These are phyloP conservation scores for Closterium sp. DNA, from an alignment of 139 green algal species.

Conservation along the genomic window DNA sequence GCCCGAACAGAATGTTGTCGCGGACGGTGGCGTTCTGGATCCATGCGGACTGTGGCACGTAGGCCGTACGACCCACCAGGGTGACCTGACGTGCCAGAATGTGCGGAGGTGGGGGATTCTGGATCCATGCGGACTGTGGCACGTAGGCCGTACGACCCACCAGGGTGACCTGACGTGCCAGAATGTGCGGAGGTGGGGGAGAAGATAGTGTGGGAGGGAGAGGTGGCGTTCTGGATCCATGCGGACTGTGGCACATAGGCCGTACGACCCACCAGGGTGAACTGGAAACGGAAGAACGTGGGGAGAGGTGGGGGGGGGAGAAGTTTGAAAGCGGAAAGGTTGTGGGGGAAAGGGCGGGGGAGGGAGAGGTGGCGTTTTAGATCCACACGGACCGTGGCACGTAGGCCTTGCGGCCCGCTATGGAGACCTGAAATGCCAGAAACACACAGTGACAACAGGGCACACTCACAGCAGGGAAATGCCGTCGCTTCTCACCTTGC, in stretches of 20 bases:
- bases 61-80: slow-evolving; percentile 14
- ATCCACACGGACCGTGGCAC: slow-evolving; percentile 46
- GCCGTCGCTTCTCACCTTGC: not conserved
- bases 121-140: slow-evolving; percentile 44
- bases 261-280: not conserved
- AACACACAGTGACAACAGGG: no score
- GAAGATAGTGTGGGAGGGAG: no score
- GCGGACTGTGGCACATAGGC: slow-evolving; percentile 49
- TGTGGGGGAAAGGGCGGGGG: no score
- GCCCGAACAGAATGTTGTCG: slow-evolving; percentile 51
- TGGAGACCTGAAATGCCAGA: not conserved
- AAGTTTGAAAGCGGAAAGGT: no score
- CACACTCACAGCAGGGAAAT: not conserved
- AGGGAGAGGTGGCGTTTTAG: slow-evolving; percentile 28
- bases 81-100: not conserved
- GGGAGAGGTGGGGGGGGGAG: no score
- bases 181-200: no score
- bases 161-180: no score
- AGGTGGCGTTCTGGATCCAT: slow-evolving; percentile 51
- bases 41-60: slow-evolving; percentile 49
- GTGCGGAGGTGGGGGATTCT: not conserved
- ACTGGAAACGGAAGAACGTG: no score
- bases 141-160: slow-evolving; percentile 37
- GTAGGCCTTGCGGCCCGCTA: slow-evolving; percentile 22
- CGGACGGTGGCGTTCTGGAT: slow-evolving; percentile 48